Evolutionary conservation across 2,329 filamentous ascomycete species (phyloP).

Genomic region (Remersonia thermophila): DNA sequence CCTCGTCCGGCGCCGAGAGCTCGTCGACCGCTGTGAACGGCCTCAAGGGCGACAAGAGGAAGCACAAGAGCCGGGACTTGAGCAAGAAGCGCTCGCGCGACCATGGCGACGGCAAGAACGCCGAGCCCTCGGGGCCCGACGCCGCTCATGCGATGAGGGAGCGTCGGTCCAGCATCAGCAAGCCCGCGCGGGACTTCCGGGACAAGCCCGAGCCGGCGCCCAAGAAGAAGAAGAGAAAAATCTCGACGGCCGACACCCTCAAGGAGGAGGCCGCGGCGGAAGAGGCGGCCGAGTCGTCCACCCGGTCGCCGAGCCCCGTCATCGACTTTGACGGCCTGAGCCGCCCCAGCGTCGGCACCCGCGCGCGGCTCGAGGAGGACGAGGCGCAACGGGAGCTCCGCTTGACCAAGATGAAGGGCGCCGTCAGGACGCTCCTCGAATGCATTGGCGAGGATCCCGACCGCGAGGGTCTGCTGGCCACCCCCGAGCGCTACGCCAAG

Average conservation of each 20-base stretch:
- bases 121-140: constrained; percentile 2
- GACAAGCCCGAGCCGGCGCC: constrained; percentile 34
- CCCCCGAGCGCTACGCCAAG: constrained; percentile 81
- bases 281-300: constrained; percentile 19
- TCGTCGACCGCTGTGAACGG: constrained; percentile 15
- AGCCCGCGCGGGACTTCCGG: constrained; percentile 48
- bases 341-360: constrained; percentile 50
- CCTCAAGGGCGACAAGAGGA: constrained; percentile 22
- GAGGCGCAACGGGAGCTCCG: constrained; percentile 38
- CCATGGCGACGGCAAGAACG: constrained; percentile 2
- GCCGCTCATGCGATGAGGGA: constrained; percentile 18
- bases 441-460: constrained; percentile 58
- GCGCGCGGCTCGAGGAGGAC: constrained; percentile 47
- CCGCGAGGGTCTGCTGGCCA: constrained; percentile 51
- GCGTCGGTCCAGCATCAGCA: constrained; percentile 43
- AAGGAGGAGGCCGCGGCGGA: constrained; percentile 17
- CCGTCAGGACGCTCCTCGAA: constrained; percentile 54
- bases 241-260: constrained; percentile 11
- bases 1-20: constrained; percentile 21
- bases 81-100: constrained; percentile 12
- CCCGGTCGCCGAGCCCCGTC: constrained; percentile 41
- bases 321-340: constrained; percentile 52
- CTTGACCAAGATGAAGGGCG: constrained; percentile 46
- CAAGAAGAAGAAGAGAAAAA: constrained; percentile 26
- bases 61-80: constrained; percentile 9